phyloP scores from a whole-genome alignment of 2,329 filamentous ascomycete species.

The Ascomycota sp. region DNA sequence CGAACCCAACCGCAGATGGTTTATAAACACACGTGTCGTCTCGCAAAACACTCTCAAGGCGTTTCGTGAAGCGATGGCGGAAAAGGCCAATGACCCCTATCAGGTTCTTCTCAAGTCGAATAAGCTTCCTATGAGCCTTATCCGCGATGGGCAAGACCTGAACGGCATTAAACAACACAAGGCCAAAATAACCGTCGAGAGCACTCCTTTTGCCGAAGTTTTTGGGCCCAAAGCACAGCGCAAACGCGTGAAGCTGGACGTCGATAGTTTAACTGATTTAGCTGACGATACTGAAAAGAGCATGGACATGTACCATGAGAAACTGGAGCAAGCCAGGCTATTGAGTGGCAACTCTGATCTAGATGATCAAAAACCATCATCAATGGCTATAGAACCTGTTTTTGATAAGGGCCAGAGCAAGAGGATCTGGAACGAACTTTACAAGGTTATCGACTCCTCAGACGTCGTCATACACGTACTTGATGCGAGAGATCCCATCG shows the following conservation, averaged over 20 bases:
- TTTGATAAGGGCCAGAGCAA: constrained; percentile 92
- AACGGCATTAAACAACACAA: constrained; percentile 83
- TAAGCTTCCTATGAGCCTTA: constrained; percentile 89
- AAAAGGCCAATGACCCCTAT: constrained; percentile 78
- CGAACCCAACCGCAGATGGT: constrained; percentile 96
- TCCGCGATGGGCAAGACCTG: constrained; percentile 54
- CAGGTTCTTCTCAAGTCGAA: constrained; percentile 90
- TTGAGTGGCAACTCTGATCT: constrained; percentile 47
- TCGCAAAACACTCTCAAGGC: constrained; percentile 71
- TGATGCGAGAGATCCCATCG: constrained; percentile 74
- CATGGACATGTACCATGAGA: constrained; percentile 64
- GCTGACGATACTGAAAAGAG: constrained; percentile 62
- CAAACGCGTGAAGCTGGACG: constrained; percentile 77
- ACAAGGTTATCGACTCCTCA: constrained; percentile 88
- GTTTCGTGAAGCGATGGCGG: constrained; percentile 82
- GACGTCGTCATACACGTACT: constrained; percentile 93
- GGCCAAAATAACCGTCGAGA: constrained; percentile 85
- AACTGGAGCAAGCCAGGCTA: constrained; percentile 57
- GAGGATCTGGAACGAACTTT: constrained; percentile 89
- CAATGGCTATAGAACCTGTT: constrained; percentile 60
- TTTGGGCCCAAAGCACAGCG: constrained; percentile 88
- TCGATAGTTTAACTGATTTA: constrained; percentile 63
- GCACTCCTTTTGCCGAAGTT: constrained; percentile 64
- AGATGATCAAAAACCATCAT: constrained; percentile 27
- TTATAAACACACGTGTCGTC: constrained; percentile 79